Percentiles rank a stretch among this genome's conserved stretches.
Evolutionary conservation across 208 protist species (phyloP).

Genomic region (Crithidia sp.): DNA sequence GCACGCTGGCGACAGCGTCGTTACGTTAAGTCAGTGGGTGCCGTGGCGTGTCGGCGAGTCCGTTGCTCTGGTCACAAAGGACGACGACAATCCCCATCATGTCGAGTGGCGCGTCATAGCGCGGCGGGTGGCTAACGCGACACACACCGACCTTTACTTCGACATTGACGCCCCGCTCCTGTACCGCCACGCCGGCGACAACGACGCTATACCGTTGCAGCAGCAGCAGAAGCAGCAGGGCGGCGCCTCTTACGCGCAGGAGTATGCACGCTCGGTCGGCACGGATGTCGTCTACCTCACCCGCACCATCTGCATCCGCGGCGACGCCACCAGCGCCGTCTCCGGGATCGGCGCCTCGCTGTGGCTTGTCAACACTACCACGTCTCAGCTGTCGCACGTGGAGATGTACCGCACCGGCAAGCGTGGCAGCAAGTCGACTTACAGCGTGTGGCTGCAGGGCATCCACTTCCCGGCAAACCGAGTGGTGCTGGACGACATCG

Average conservation of each 20-base stretch:
- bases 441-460: conserved; percentile 34
- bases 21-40: conserved; percentile 41
- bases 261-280: conserved; percentile 11
- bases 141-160: conserved; percentile 36
- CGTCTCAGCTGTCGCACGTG: conserved; percentile 33
- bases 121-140: conserved; percentile 16
- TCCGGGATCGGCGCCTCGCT: conserved; percentile 36
- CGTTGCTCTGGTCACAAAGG: conserved; percentile 50
- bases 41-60: conserved; percentile 53
- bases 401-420: conserved; percentile 51
- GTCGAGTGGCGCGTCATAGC: conserved; percentile 45
- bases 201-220: not conserved
- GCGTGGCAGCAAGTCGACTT: conserved; percentile 32
- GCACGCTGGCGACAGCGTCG: conserved; percentile 16
- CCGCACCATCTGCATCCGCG: conserved; percentile 61
- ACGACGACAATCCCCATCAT: conserved; percentile 32
- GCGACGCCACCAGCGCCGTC: conserved; percentile 37
- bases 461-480: conserved; percentile 17
- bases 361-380: conserved; percentile 16
- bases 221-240: not conserved
- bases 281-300: conserved; percentile 55
- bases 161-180: conserved; percentile 27
- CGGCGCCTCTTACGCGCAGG: not conserved
- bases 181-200: conserved; percentile 31
- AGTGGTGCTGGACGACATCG: conserved; percentile 29